Evolutionary conservation across 179 eudicot genomes (phyloP).

Genomic region (Beta lomatogona): DNA sequence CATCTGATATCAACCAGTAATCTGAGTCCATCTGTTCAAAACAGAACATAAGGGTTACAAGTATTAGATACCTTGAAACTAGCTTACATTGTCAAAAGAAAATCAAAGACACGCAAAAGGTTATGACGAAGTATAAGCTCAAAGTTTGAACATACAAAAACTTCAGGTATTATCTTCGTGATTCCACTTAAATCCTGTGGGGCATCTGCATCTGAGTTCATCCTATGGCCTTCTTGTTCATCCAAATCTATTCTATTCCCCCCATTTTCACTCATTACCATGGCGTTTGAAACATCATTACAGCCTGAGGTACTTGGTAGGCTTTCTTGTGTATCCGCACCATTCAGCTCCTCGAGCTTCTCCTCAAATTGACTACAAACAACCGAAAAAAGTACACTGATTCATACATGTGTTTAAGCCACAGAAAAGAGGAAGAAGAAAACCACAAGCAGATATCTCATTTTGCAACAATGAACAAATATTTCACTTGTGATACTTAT

Average conservation of each 20-base stretch:
- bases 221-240: constrained; percentile 44
- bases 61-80: not conserved
- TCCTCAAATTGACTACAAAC: constrained; percentile 82
- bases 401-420: not conserved
- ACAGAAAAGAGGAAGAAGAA: not conserved
- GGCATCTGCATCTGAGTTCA: constrained; percentile 49
- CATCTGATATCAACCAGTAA: constrained; percentile 86
- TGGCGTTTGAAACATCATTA: constrained; percentile 34
- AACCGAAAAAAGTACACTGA: not conserved
- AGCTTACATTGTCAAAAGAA: not conserved
- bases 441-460: not conserved
- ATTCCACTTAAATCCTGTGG: constrained; percentile 75
- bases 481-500: not conserved
- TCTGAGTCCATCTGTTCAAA: constrained; percentile 68
- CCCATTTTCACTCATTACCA: constrained; percentile 34
- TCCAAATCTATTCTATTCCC: constrained; percentile 39
- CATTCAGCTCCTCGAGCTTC: constrained; percentile 79
- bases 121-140: constrained; percentile 26
- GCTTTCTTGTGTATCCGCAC: constrained; percentile 49
- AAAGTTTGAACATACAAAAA: constrained; percentile 67
- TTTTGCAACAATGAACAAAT: not conserved
- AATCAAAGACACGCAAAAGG: not conserved
- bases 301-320: constrained; percentile 47
- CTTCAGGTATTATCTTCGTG: constrained; percentile 90
- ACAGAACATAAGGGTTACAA: constrained; percentile 25